Evolutionary conservation across 2,329 filamentous ascomycete genomes (phyloP).

Genomic region (Ceratocystis huliohia): DNA sequence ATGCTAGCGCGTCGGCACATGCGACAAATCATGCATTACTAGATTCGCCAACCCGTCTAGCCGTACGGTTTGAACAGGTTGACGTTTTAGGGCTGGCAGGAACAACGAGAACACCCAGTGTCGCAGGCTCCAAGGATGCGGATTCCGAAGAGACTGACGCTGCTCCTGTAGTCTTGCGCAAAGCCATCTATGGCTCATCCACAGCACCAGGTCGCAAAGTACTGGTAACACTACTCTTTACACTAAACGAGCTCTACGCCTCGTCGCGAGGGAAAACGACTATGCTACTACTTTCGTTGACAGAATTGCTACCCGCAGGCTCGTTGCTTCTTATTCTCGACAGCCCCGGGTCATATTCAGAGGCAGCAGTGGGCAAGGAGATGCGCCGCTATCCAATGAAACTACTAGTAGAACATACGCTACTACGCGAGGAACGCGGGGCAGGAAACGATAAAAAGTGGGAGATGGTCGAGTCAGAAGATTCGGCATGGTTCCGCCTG

Average conservation of each 20-base stretch:
- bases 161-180: slow-evolving; percentile 26
- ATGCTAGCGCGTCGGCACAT: slow-evolving; percentile 37
- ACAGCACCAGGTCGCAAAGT: slow-evolving; percentile 28
- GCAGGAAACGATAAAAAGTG: slow-evolving; percentile 37
- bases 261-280: slow-evolving; percentile 64
- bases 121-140: slow-evolving; percentile 32
- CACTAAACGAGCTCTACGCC: slow-evolving; percentile 83
- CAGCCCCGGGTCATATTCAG: slow-evolving; percentile 86
- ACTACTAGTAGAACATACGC: slow-evolving; percentile 75
- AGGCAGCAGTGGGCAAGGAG: slow-evolving; percentile 54
- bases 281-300: slow-evolving; percentile 57
- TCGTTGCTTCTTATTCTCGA: slow-evolving; percentile 76
- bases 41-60: slow-evolving; percentile 26
- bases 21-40: slow-evolving; percentile 35
- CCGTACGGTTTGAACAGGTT: slow-evolving; percentile 32
- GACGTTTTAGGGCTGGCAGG: slow-evolving; percentile 25
- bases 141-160: slow-evolving; percentile 32
- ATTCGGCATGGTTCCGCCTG: slow-evolving; percentile 77
- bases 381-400: slow-evolving; percentile 75
- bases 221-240: slow-evolving; percentile 79
- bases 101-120: slow-evolving; percentile 27
- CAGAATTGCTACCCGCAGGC: slow-evolving; percentile 41
- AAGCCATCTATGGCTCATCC: slow-evolving; percentile 24
- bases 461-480: slow-evolving; percentile 62
- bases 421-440: slow-evolving; percentile 30